Base-by-base conservation (phyloP, 2,329 filamentous ascomycete genomes). In the Ustulina deusta region DNA sequence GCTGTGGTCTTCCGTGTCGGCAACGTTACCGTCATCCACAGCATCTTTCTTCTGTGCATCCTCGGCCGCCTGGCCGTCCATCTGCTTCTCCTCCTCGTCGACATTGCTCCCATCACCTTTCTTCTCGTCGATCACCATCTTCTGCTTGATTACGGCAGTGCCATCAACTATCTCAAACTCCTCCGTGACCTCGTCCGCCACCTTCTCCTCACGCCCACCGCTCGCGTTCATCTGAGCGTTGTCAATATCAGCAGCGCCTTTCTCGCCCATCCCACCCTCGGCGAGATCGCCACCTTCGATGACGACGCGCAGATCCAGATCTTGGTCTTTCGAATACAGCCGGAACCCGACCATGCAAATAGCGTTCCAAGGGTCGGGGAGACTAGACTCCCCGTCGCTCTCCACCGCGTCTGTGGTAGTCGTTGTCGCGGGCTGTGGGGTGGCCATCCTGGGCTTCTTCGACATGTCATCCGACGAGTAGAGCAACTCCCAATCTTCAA, bases 381-480 rank as follows among this genome's bases (percentile, higher is more conserved):
- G 69, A 1, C 65, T 63, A 77, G 72, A 83, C 67, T 88, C 85
- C 0, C 81, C 78, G 42, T 79, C 77, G 7, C 74, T 79, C 70
- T 81, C 79, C 0, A 77, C 77, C 7, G 61, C 65, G 11, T 75
- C 75, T 11, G 67, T 75, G 29, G 65, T 77, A 1, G 68, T 69
- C 13, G 67, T 59, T 4, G 77, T 60, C 3, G 72, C 52, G 2
- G 73, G 48, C 6, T 71, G 54, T 0, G 74, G 54, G 1, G 79
- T 78, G 1, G 79, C 75, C 48, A 81, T 74, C 17, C 83, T 81
- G 4, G 84, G 85, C 75, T 86, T 86, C 63, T 84, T 83, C 0
- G 83, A 81, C 77, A 87, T 84, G 72, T 90, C 87, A 69, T 89
- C 87, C 58, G 83, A 84, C 66, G 84, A 87, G 75, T 88, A 89